These are phyloP conservation scores for Clarireedia paspali DNA, from an alignment of 2,329 filamentous ascomycete species.

Conservation along the genomic window DNA sequence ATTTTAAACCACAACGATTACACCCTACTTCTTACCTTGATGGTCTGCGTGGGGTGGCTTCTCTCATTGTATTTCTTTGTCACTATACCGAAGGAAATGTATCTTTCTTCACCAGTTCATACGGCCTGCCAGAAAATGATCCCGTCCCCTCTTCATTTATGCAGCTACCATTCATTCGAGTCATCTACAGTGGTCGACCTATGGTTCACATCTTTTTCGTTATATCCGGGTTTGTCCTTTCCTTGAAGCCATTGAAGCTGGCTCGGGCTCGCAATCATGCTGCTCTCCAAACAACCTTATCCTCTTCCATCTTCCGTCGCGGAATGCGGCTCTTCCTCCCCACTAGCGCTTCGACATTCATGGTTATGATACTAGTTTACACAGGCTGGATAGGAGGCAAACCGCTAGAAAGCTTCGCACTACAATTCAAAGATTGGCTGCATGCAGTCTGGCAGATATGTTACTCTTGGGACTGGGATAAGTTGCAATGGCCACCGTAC, in stretches of 20 bases:
- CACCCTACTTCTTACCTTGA: conserved; percentile 38
- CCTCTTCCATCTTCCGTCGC: conserved; percentile 40
- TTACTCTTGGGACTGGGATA: conserved; percentile 10
- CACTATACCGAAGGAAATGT: conserved; percentile 37
- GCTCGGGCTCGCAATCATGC: conserved; percentile 34
- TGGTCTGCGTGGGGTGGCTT: conserved; percentile 42
- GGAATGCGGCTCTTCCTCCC: conserved; percentile 41
- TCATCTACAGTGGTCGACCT: conserved; percentile 38
- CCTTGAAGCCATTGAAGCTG: conserved; percentile 36
- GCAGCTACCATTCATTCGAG: conserved; percentile 38
- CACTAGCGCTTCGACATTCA: conserved; percentile 5
- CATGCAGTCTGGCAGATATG: conserved; percentile 6
- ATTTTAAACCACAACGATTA: conserved; percentile 19
- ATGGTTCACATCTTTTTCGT: conserved; percentile 47
- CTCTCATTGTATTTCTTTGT: conserved; percentile 40
- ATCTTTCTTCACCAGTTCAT: conserved; percentile 29
- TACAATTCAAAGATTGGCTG: conserved; percentile 5
- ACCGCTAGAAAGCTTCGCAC: background rate
- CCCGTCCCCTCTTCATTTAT: conserved; percentile 32
- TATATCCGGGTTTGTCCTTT: conserved; percentile 42
- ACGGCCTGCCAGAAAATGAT: conserved; percentile 24
- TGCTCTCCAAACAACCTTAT: conserved; percentile 33
- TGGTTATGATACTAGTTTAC: conserved; percentile 4
- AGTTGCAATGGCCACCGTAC: conserved; percentile 5
- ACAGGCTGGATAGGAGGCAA: background rate